Conservation (phyloP, 257 asterid species). For the Rehmannia glutinosa region DNA sequence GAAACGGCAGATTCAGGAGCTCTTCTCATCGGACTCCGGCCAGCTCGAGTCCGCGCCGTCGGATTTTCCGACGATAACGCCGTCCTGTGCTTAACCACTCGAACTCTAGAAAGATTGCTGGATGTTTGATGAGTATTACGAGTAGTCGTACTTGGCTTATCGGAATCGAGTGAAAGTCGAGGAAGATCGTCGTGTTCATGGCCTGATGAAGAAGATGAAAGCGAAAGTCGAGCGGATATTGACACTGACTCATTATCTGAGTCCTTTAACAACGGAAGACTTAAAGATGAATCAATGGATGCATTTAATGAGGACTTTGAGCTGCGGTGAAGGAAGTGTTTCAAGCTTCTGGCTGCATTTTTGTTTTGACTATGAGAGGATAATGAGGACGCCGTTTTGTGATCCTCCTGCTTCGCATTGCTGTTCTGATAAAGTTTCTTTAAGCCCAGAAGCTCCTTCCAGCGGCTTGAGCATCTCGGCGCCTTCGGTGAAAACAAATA, state of each 20-base stretch:
- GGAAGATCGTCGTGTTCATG: conserved; percentile 75
- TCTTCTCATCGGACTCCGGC: conserved; percentile 47
- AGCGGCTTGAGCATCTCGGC: conserved; percentile 81
- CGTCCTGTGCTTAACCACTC: conserved; percentile 45
- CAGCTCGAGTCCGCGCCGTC: conserved; percentile 28
- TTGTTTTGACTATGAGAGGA: conserved; percentile 22
- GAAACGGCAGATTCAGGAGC: conserved; percentile 37
- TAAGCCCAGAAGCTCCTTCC: conserved; percentile 85
- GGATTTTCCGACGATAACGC: conserved; percentile 47
- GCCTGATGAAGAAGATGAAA: conserved; percentile 69
- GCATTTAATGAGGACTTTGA: conserved; percentile 42
- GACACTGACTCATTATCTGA: conserved; percentile 48
- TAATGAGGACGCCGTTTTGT: conserved; percentile 36
- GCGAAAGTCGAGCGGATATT: conserved; percentile 60
- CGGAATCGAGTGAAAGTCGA: conserved; percentile 62
- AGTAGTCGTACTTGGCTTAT: conserved; percentile 30
- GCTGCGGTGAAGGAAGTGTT: conserved; percentile 53
- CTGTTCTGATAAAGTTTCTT: conserved; percentile 63
- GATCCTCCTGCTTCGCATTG: conserved; percentile 45
- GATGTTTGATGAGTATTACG: conserved; percentile 26
- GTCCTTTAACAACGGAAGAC: conserved; percentile 60
- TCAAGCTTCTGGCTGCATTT: conserved; percentile 40
- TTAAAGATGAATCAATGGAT: conserved; percentile 42
- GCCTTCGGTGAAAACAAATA: conserved; percentile 83
- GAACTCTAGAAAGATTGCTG: conserved; percentile 41